Evolutionary conservation across 176 grass and related monocot genomes (phyloP).

Genomic region (Dendrocalamus sinicus): DNA sequence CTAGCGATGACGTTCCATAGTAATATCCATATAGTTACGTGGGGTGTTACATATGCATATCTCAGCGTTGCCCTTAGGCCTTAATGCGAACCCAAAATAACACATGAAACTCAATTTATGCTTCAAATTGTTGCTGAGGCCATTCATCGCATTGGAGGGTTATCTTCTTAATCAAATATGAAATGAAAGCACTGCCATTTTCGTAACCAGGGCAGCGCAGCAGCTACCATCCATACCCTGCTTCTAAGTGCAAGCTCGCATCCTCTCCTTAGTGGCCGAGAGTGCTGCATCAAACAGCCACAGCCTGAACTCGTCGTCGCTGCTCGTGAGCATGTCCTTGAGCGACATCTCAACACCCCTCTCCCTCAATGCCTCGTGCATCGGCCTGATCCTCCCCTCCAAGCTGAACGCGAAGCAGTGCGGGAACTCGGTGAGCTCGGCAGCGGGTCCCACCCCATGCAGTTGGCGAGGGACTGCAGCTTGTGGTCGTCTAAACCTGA

Average conservation of each 20-base stretch:
- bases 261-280: neutral
- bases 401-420: conserved; percentile 89
- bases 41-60: too few relatives aligned
- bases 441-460: conserved; percentile 49
- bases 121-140: neutral
- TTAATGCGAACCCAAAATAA: conserved; percentile 9
- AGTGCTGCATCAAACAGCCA: conserved; percentile 35
- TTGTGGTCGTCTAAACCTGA: too few relatives aligned
- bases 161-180: conserved; percentile 11
- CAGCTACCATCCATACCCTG: neutral
- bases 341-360: conserved; percentile 49
- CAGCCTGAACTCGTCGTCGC: conserved; percentile 66
- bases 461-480: conserved; percentile 44
- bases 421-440: conserved; percentile 67
- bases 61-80: neutral
- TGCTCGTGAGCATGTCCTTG: conserved; percentile 68
- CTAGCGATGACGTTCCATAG: too few relatives aligned
- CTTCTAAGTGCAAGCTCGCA: conserved; percentile 23
- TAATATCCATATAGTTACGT: too few relatives aligned
- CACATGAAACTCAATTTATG: neutral
- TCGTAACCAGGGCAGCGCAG: neutral
- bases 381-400: conserved; percentile 68
- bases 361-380: conserved; percentile 48
- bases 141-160: neutral
- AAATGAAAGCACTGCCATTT: conserved; percentile 4